Evolutionary conservation across 306 rosid species (phyloP).

Genomic region (Gastrolobium villosum): DNA sequence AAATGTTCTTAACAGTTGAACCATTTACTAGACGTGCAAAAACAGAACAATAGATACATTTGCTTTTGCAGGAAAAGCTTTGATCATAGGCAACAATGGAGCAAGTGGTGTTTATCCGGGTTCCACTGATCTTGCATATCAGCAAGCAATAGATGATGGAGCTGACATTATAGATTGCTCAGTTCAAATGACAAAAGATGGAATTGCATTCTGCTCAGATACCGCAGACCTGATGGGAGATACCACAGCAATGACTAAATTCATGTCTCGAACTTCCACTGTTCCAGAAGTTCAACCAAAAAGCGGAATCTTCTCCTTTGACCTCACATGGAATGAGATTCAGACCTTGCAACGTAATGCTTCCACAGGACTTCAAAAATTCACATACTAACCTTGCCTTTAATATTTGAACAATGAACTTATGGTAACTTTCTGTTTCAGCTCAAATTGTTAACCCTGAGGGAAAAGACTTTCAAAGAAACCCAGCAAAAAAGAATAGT

Average conservation of each 20-base stretch:
- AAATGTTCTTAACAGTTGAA: not conserved
- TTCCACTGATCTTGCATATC: slow-evolving; percentile 75
- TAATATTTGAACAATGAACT: slow-evolving; percentile 15
- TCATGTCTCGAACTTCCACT: slow-evolving; percentile 54
- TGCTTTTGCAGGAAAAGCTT: slow-evolving; percentile 54
- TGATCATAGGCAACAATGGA: slow-evolving; percentile 73
- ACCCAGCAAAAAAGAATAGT: slow-evolving; percentile 68
- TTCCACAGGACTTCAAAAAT: not conserved
- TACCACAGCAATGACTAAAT: slow-evolving; percentile 60
- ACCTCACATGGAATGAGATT: slow-evolving; percentile 77
- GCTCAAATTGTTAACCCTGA: slow-evolving; percentile 66
- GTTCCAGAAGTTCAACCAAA: slow-evolving; percentile 66
- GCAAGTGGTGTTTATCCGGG: slow-evolving; percentile 83
- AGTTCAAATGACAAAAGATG: slow-evolving; percentile 83
- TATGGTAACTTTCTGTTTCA: slow-evolving; percentile 43
- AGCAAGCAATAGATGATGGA: slow-evolving; percentile 71
- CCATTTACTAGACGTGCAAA: not conserved
- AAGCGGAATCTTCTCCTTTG: slow-evolving; percentile 76
- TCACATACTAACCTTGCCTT: not conserved
- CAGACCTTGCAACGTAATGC: slow-evolving; percentile 68
- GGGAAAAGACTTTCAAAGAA: slow-evolving; percentile 52
- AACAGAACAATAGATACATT: not conserved
- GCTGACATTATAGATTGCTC: slow-evolving; percentile 83
- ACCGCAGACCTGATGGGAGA: slow-evolving; percentile 53
- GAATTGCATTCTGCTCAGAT: slow-evolving; percentile 72